Conservation (phyloP, 163 green algal genomes). For the Scenedesmus sp. region DNA sequence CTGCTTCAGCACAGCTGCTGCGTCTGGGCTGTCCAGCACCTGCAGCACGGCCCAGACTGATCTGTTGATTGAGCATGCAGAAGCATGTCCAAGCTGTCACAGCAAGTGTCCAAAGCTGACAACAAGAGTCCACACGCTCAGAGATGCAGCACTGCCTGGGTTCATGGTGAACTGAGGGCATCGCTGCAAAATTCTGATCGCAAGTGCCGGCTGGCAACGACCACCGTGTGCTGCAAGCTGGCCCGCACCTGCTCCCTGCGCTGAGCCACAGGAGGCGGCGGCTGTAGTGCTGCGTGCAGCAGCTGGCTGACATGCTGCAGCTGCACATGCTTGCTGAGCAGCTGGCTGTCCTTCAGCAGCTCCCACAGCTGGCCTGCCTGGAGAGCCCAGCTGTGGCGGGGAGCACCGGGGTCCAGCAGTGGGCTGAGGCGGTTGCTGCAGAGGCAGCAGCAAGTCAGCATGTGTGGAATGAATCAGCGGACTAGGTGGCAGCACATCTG, state of each 20-base stretch:
- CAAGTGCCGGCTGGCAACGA: background rate
- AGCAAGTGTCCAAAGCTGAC: background rate
- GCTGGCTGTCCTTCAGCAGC: conserved; percentile 55
- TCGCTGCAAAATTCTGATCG: no score
- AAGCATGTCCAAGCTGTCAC: background rate
- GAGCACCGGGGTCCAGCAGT: background rate
- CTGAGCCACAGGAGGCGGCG: conserved; percentile 36
- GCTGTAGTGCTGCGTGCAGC: conserved; percentile 3
- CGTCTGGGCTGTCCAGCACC: conserved; percentile 7
- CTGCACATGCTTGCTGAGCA: conserved; percentile 46
- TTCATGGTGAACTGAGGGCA: no score
- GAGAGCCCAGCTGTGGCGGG: conserved; percentile 16
- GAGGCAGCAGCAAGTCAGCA: background rate
- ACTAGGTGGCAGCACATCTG: background rate
- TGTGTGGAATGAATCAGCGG: background rate
- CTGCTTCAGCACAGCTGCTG: conserved; percentile 25
- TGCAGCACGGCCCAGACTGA: background rate
- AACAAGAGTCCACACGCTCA: no score
- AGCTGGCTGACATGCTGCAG: conserved; percentile 38
- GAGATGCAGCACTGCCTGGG: no score
- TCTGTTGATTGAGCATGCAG: no score
- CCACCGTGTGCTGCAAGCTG: background rate
- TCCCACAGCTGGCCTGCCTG: conserved; percentile 64
- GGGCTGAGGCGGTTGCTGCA: conserved; percentile 33
- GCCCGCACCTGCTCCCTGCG: conserved; percentile 41